A percentile compares a stretch with the other conserved stretches of the same genome.
Conservation (phyloP, 2,329 filamentous ascomycete genomes). For the Metarhizium brunneum region DNA sequence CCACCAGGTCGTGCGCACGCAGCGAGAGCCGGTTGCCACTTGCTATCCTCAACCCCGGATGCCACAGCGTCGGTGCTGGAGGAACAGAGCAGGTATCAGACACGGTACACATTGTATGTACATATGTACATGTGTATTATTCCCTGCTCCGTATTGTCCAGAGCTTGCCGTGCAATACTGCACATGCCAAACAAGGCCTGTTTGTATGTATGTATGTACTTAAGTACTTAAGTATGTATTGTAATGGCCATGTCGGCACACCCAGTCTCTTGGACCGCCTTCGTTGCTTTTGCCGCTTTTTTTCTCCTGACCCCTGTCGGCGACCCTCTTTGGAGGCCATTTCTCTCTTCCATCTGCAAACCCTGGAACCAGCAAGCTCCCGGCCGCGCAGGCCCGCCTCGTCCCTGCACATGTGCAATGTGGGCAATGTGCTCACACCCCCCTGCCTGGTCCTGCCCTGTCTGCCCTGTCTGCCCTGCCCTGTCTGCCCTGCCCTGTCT, state of each 20-base stretch:
- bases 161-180: too few relatives aligned
- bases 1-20: too few relatives aligned
- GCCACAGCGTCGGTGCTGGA: not conserved
- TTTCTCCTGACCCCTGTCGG: conserved; percentile 7
- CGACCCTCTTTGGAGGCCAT: conserved; percentile 5
- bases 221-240: too few relatives aligned
- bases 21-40: too few relatives aligned
- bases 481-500: not conserved
- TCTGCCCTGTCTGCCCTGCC: not conserved
- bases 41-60: not conserved
- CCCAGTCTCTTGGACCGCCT: conserved; percentile 7
- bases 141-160: too few relatives aligned
- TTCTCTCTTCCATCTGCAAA: conserved; percentile 2
- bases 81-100: not conserved
- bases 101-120: too few relatives aligned
- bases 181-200: too few relatives aligned
- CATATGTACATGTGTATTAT: too few relatives aligned
- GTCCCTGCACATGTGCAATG: conserved; percentile 10
- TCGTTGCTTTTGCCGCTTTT: conserved; percentile 3
- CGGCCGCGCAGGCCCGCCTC: conserved; percentile 17
- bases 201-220: too few relatives aligned
- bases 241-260: conserved; percentile 7
- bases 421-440: not conserved
- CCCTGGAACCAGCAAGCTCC: conserved; percentile 15
- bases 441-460: not conserved